phyloP scores from a whole-genome alignment of 2,329 filamentous ascomycete species.

The Helotiales sp. region DNA sequence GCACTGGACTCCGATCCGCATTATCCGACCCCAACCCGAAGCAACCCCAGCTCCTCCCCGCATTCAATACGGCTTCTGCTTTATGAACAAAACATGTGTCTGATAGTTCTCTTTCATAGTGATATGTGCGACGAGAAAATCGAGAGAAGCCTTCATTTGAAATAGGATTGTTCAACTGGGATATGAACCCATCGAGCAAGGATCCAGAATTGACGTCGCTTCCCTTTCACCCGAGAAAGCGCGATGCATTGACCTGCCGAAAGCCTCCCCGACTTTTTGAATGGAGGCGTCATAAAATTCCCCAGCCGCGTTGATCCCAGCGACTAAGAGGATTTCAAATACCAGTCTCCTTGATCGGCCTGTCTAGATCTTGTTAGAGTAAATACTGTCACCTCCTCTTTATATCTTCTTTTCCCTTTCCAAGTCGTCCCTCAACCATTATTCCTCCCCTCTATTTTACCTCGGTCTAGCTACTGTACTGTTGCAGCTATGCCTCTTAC shows the following conservation, averaged over 20 bases:
- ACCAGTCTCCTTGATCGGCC: not conserved
- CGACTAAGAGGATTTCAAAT: not conserved
- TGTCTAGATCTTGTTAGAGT: not conserved
- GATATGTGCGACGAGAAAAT: too few relatives aligned
- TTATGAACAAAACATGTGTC: too few relatives aligned
- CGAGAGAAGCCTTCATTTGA: too few relatives aligned
- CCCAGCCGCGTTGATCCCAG: not conserved
- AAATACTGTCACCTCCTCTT: not conserved
- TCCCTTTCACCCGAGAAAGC: constrained; percentile 1
- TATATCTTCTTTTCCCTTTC: not conserved
- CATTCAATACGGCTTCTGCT: too few relatives aligned
- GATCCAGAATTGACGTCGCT: not conserved
- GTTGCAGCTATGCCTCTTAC: constrained; percentile 46
- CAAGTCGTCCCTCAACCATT: not conserved
- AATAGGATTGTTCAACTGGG: too few relatives aligned
- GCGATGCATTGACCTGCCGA: not conserved
- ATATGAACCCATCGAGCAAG: not conserved
- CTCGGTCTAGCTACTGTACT: not conserved
- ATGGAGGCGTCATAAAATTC: constrained; percentile 10
- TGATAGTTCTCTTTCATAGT: too few relatives aligned
- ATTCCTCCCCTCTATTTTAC: not conserved
- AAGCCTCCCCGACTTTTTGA: constrained; percentile 1
- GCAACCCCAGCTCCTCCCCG: too few relatives aligned
- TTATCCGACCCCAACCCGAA: too few relatives aligned
- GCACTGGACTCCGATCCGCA: too few relatives aligned